Conservation (phyloP, 176 grass and related monocot species). For the Ensete ventricosum region DNA sequence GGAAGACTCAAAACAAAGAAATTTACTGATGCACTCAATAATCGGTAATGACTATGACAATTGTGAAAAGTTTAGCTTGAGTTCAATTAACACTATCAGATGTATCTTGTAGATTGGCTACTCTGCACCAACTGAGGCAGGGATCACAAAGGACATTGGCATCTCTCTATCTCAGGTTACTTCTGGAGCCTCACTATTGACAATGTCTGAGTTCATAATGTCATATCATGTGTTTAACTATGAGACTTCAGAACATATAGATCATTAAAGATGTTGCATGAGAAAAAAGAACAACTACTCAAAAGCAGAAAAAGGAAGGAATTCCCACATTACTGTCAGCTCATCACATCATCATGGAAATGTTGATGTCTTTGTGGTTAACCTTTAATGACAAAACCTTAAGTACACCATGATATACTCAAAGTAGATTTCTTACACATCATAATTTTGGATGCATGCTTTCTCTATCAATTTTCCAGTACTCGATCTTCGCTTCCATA, state of each 20-base stretch:
- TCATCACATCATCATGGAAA: too few relatives aligned
- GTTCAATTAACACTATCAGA: not conserved
- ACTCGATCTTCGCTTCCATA: slow-evolving; percentile 45
- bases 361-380: too few relatives aligned
- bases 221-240: not conserved
- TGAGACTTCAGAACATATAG: not conserved
- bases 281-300: too few relatives aligned
- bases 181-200: not conserved
- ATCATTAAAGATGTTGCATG: not conserved
- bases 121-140: slow-evolving; percentile 37
- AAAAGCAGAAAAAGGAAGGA: too few relatives aligned
- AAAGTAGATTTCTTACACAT: not conserved
- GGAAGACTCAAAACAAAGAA: too few relatives aligned
- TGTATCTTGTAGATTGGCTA: slow-evolving; percentile 34
- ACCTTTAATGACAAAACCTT: too few relatives aligned
- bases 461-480: slow-evolving; percentile 24
- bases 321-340: too few relatives aligned
- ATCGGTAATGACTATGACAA: not conserved
- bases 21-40: too few relatives aligned
- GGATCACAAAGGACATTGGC: slow-evolving; percentile 40
- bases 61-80: not conserved
- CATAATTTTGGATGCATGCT: not conserved
- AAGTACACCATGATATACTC: not conserved
- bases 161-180: slow-evolving; percentile 42
- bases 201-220: not conserved